Percentiles rank a stretch among this genome's conserved stretches.
These are phyloP conservation scores for Trichoderma afroharzianum DNA, from an alignment of 2,329 filamentous ascomycete species.

Conservation along the genomic window DNA sequence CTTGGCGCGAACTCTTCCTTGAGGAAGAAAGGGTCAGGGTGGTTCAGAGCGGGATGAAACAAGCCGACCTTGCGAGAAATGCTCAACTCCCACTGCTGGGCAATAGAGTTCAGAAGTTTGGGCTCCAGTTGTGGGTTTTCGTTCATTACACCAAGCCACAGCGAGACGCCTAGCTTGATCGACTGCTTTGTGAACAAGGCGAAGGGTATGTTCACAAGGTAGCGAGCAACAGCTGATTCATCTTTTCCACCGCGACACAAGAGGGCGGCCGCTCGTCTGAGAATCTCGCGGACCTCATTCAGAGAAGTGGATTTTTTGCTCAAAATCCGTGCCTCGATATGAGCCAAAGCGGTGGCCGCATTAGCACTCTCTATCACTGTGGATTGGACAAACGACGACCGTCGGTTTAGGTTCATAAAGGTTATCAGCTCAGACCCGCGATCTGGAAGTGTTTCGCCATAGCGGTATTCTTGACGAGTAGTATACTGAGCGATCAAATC, in stretches of 20 bases:
- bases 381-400: conserved; percentile 50
- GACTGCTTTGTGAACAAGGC: conserved; percentile 90
- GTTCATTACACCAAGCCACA: conserved; percentile 96
- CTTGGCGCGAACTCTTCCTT: conserved; percentile 92
- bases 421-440: conserved; percentile 64
- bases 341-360: conserved; percentile 63
- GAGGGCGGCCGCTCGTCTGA: conserved; percentile 80
- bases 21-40: conserved; percentile 83
- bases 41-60: conserved; percentile 70
- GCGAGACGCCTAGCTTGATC: conserved; percentile 88
- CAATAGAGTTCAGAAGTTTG: conserved; percentile 79
- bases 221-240: conserved; percentile 75
- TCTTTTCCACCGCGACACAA: conserved; percentile 75
- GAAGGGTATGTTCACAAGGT: conserved; percentile 91
- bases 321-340: conserved; percentile 68
- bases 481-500: conserved; percentile 98
- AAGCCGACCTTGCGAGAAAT: conserved; percentile 74
- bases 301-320: conserved; percentile 68
- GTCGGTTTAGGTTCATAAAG: conserved; percentile 53
- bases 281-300: conserved; percentile 71
- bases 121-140: conserved; percentile 89
- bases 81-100: conserved; percentile 85
- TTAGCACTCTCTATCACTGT: conserved; percentile 54
- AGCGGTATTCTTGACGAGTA: conserved; percentile 91
- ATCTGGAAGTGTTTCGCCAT: conserved; percentile 71